Percentiles rank a stretch among this genome's conserved stretches.
phyloP scores from a whole-genome alignment of 768 basidiomycete species.

The Rhizopogon vinicolor region DNA sequence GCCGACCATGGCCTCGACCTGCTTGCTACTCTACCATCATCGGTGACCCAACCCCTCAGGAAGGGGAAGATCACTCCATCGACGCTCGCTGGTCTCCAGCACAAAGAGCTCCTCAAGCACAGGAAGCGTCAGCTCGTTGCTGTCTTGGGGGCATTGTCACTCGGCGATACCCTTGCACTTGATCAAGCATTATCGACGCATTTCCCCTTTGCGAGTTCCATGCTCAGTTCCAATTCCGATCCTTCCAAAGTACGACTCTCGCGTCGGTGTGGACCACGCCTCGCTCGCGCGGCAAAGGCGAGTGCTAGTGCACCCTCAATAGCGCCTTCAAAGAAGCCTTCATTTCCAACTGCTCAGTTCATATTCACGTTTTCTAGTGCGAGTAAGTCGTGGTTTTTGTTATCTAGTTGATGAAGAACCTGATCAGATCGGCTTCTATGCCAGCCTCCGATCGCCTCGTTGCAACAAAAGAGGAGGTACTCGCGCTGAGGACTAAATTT shows the following conservation, averaged over 20 bases:
- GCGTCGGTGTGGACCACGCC: constrained; percentile 46
- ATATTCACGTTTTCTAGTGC: constrained; percentile 57
- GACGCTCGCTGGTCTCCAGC: constrained; percentile 65
- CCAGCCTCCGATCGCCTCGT: constrained; percentile 70
- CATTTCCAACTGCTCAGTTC: constrained; percentile 53
- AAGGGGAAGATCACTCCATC: constrained; percentile 51
- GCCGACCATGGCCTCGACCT: constrained; percentile 19
- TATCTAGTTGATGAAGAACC: constrained; percentile 16
- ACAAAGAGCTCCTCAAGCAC: constrained; percentile 67
- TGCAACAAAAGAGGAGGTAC: constrained; percentile 66
- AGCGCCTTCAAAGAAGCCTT: constrained; percentile 21
- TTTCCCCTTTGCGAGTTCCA: constrained; percentile 27
- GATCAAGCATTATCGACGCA: constrained; percentile 69
- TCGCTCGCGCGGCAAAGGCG: constrained; percentile 39
- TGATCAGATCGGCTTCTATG: constrained; percentile 23
- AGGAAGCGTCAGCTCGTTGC: constrained; percentile 69
- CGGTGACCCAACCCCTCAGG: constrained; percentile 16
- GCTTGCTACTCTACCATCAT: constrained; percentile 14
- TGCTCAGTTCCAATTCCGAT: constrained; percentile 26
- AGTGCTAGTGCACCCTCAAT: constrained; percentile 5
- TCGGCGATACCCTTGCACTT: constrained; percentile 66
- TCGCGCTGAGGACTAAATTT: constrained; percentile 60
- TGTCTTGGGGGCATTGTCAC: constrained; percentile 62
- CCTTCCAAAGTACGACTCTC: constrained; percentile 47
- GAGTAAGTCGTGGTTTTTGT: constrained; percentile 54